Percentiles rank a stretch among this genome's conserved stretches.
Conservation (phyloP, 805 yeast genomes). For the Dipodascopsis uninucleata region DNA sequence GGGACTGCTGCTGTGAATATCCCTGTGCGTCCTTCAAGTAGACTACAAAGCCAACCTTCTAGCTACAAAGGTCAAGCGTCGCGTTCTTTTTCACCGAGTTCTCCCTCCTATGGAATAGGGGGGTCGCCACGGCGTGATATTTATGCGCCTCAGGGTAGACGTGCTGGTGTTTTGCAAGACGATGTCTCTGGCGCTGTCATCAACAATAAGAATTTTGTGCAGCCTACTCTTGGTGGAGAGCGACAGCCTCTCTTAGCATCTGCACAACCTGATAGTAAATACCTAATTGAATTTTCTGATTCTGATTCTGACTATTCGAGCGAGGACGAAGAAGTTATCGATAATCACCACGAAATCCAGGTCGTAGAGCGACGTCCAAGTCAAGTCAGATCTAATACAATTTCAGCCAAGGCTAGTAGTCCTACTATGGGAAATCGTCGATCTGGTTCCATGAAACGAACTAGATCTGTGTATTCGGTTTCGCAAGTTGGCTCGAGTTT, state of each 20-base stretch:
- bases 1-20: slow-evolving; percentile 15
- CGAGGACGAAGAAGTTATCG: slow-evolving; percentile 21
- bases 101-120: slow-evolving; percentile 5
- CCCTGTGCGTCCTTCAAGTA: slow-evolving; percentile 3
- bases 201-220: slow-evolving; percentile 13
- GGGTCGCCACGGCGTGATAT: slow-evolving; percentile 20
- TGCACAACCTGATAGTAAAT: not conserved
- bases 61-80: too few relatives aligned
- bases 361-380: slow-evolving; percentile 19
- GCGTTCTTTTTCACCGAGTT: slow-evolving; percentile 10
- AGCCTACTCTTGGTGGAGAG: slow-evolving; percentile 22
- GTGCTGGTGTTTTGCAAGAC: slow-evolving; percentile 9
- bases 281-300: slow-evolving; percentile 15
- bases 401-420: slow-evolving; percentile 15
- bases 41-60: slow-evolving; percentile 1
- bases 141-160: slow-evolving; percentile 16
- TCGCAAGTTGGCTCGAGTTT: slow-evolving; percentile 7
- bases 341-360: slow-evolving; percentile 22
- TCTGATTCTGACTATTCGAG: slow-evolving; percentile 17
- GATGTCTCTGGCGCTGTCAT: slow-evolving; percentile 13
- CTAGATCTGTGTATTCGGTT: slow-evolving; percentile 1
- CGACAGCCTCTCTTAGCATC: slow-evolving; percentile 21
- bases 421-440: slow-evolving; percentile 11
- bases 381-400: slow-evolving; percentile 5
- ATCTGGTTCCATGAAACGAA: slow-evolving; percentile 1